phyloP scores from a whole-genome alignment of 192 early-diverging fungal genomes.

The Obelidium mucronatum region DNA sequence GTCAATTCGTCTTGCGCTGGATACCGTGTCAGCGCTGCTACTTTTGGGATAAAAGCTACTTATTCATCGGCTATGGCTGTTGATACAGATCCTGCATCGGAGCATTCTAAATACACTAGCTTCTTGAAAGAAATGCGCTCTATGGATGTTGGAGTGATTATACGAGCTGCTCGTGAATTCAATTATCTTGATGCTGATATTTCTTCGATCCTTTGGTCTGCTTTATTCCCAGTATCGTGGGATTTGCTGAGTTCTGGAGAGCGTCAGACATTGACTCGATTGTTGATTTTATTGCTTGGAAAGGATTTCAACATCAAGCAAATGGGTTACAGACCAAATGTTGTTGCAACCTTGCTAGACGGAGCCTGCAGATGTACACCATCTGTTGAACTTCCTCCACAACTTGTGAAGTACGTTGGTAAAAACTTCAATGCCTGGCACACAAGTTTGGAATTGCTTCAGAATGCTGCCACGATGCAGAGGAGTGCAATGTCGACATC shows the following conservation, averaged over 20 bases:
- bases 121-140: constrained; percentile 58
- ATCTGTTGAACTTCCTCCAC: constrained; percentile 84
- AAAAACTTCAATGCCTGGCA: constrained; percentile 94
- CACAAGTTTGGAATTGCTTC: constrained; percentile 82
- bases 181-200: constrained; percentile 58
- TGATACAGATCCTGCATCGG: neutral
- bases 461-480: constrained; percentile 55
- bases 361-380: constrained; percentile 80
- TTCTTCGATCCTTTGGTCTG: constrained; percentile 81
- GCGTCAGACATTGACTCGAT: constrained; percentile 84
- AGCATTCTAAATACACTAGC: constrained; percentile 71
- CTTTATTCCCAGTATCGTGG: constrained; percentile 89
- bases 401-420: constrained; percentile 92
- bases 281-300: constrained; percentile 83
- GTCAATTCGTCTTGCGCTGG: constrained; percentile 42
- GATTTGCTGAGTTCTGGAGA: constrained; percentile 72
- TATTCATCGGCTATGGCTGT: constrained; percentile 1
- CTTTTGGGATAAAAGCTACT: constrained; percentile 56
- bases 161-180: constrained; percentile 50
- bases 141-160: constrained; percentile 28
- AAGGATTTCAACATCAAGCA: constrained; percentile 92
- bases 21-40: constrained; percentile 43
- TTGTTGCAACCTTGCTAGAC: constrained; percentile 91
- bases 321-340: constrained; percentile 84
- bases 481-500: constrained; percentile 46